Evolutionary conservation across 2,329 filamentous ascomycete species (phyloP), one percentile per base, ranked within the genome.

Genomic region (Didymella pinodella): DNA sequence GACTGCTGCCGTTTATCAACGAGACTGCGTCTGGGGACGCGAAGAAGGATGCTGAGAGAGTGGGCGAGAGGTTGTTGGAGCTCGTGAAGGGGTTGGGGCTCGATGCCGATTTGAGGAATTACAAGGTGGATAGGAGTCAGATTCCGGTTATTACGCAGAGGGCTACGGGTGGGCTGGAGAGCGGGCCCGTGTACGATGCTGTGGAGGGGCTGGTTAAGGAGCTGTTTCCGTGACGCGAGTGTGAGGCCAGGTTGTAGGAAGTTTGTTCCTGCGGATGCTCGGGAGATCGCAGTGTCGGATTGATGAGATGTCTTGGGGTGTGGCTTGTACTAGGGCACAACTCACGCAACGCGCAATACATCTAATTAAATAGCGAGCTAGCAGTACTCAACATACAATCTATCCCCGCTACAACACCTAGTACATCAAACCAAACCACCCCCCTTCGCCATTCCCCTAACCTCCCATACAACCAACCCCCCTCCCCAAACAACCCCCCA

Each of bases 31-130:
- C 69, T 38, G 81, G 81, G 0, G 73, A 83, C 64, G 68, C 76
- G 50, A 68, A 68, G 59, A 74, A 74, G 40, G 82, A 84, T 74
- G 81, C 78, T 3, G 67, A 75, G 40, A 75, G 70, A 16, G 81
- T 84, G 0, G 80, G 81, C 0, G 75, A 81, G 49, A 77, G 72
- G 18, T 76, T 84, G 11, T 53, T 80, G 54, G 58, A 76, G 46
- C 67, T 84, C 29, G 82, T 84, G 4, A 68, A 75, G 59, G 68
- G 71, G 1, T 59, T 84, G 40, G 82, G 74, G 0, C 57, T 84
- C 54, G 78, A 81, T 69, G 75, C 69, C n/a, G 79, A 79, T 44
- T 68, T 84, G 70, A 77, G 75, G 16, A 78, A 81, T 65, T 82
- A 82, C 57, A 68, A 77, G 41, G 79, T 82, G 12, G 76, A 72